These are phyloP conservation scores for Daldinia concentrica DNA, from an alignment of 495 filamentous ascomycete genomes.

Conservation along the genomic window DNA sequence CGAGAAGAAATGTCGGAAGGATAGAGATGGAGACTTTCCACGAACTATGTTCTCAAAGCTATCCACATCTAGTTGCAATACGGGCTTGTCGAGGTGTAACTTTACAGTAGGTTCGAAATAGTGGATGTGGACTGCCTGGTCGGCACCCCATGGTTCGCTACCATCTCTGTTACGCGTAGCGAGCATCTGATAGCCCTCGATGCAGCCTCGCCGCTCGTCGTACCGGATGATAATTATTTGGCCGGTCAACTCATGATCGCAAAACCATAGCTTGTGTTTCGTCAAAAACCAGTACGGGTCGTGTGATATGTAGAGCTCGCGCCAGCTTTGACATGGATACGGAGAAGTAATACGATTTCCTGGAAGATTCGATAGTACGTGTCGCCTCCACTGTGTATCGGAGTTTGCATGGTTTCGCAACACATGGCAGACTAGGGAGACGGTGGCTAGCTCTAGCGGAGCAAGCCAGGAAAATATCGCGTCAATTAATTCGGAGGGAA, in stretches of 20 bases:
- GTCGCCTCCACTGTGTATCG: slow-evolving; percentile 70
- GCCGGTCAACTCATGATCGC: slow-evolving; percentile 73
- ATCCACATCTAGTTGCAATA: slow-evolving; percentile 66
- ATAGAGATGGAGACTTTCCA: slow-evolving; percentile 23
- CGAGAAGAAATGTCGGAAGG: slow-evolving; percentile 47
- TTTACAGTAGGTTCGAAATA: slow-evolving; percentile 72
- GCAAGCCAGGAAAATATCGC: slow-evolving; percentile 68
- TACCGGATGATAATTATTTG: slow-evolving; percentile 78
- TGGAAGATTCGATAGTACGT: slow-evolving; percentile 71
- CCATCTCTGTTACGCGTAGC: slow-evolving; percentile 63
- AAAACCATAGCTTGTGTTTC: slow-evolving; percentile 84
- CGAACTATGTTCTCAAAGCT: slow-evolving; percentile 43
- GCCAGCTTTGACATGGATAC: slow-evolving; percentile 68
- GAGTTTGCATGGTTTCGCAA: slow-evolving; percentile 61
- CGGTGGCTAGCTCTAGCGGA: slow-evolving; percentile 62
- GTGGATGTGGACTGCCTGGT: slow-evolving; percentile 76
- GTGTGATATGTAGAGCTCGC: slow-evolving; percentile 75
- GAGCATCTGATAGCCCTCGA: slow-evolving; percentile 82
- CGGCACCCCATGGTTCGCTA: slow-evolving; percentile 69
- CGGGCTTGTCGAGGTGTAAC: slow-evolving; percentile 75
- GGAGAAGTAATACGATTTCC: slow-evolving; percentile 60
- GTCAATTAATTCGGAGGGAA: slow-evolving; percentile 72
- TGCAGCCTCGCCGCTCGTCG: slow-evolving; percentile 73
- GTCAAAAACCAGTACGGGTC: slow-evolving; percentile 87
- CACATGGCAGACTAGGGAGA: slow-evolving; percentile 64